phyloP scores from a whole-genome alignment of 1,139 yeast species.

The Lizanozyma gosingica region DNA sequence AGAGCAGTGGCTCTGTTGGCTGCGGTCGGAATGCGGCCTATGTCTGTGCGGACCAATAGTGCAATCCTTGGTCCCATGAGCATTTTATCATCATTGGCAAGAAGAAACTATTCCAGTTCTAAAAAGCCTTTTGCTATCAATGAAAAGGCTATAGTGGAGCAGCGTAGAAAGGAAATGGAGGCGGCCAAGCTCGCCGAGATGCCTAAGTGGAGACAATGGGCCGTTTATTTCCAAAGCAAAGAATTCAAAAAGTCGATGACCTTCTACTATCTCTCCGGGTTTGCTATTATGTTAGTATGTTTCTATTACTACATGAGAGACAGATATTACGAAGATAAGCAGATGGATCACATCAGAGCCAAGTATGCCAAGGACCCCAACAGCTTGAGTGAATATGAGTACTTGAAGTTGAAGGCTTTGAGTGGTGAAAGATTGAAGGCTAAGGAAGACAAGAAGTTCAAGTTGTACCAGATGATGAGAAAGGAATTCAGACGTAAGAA shows the following conservation, averaged over 20 bases:
- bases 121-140: neutral
- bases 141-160: slow-evolving; percentile 1
- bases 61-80: too few species aligned
- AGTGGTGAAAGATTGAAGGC: slow-evolving; percentile 43
- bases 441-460: slow-evolving; percentile 45
- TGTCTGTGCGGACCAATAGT: too few species aligned
- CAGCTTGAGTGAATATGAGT: slow-evolving; percentile 51
- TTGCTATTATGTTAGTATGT: slow-evolving; percentile 45
- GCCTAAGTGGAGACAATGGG: slow-evolving; percentile 35
- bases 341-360: slow-evolving; percentile 39
- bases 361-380: slow-evolving; percentile 32
- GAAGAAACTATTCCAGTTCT: too few species aligned
- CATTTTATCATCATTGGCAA: too few species aligned
- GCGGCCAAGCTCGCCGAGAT: slow-evolving; percentile 16
- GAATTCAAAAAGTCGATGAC: slow-evolving; percentile 34
- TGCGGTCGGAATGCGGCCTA: too few species aligned
- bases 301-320: slow-evolving; percentile 64
- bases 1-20: too few species aligned
- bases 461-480: slow-evolving; percentile 44
- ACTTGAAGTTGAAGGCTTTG: slow-evolving; percentile 47
- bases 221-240: slow-evolving; percentile 25
- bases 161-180: slow-evolving; percentile 6
- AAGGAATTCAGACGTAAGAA: slow-evolving; percentile 42
- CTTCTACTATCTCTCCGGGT: slow-evolving; percentile 47
- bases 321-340: slow-evolving; percentile 56